These are phyloP conservation scores for Beauveria varroae DNA, from an alignment of 2,329 filamentous ascomycete species.

Conservation along the genomic window DNA sequence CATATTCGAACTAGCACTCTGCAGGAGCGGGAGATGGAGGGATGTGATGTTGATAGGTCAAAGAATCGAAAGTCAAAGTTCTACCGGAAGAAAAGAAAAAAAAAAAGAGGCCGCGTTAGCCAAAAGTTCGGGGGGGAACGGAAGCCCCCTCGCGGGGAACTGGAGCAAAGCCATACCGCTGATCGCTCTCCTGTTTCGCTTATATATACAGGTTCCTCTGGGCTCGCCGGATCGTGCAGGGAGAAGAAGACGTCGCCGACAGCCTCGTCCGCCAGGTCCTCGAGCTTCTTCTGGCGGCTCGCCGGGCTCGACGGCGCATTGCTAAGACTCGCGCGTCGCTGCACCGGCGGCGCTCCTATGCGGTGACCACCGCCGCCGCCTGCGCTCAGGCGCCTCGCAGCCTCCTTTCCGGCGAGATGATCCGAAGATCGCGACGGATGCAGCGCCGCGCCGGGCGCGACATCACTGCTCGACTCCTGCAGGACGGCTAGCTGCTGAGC, in stretches of 20 bases:
- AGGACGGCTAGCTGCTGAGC: constrained; percentile 36
- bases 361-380: constrained; percentile 14
- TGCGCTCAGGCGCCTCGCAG: constrained; percentile 18
- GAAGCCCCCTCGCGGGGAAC: too few relatives aligned
- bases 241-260: constrained; percentile 89
- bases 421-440: constrained; percentile 51
- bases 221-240: constrained; percentile 58
- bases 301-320: constrained; percentile 38
- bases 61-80: constrained; percentile 89
- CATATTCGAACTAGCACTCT: constrained; percentile 65
- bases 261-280: constrained; percentile 60
- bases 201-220: constrained; percentile 71
- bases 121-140: background rate
- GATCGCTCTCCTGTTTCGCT: constrained; percentile 73
- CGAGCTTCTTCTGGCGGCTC: constrained; percentile 65
- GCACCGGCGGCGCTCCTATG: constrained; percentile 18
- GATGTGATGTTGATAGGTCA: constrained; percentile 58
- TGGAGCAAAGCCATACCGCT: constrained; percentile 40
- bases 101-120: constrained; percentile 8
- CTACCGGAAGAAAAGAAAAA: constrained; percentile 21
- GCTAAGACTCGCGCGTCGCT: constrained; percentile 42
- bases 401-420: constrained; percentile 28
- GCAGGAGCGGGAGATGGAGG: constrained; percentile 58
- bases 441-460: constrained; percentile 21
- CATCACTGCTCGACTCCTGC: constrained; percentile 32